Evolutionary conservation across 371 early-diverging fungal genomes (phyloP), one percentile per base, ranked within the genome.

Genomic region (Apophysomyces ossiformis): DNA sequence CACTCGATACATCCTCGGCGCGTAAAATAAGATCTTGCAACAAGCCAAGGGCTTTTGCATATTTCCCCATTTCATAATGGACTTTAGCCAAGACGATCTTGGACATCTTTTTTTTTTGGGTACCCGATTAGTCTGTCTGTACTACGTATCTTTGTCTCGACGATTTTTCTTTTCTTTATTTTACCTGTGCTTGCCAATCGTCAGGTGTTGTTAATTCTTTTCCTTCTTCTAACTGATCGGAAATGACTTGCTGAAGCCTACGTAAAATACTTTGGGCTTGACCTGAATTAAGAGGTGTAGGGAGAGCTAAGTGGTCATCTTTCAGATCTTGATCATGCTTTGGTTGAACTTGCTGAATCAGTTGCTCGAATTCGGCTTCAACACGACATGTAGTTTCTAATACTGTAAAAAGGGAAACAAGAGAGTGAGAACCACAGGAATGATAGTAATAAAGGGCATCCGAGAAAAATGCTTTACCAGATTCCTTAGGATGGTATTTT

Each of bases 401-500:
- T 1, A 77, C 77, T 76, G 47, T 38, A 44, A 26, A 57, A 50
- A 21, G 16, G 9, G 54, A 21, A 7, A 21, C 11, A 50, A 21
- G n/a, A 18, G 4, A 21, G n/a, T 37, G 5, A 39, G 32, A 58
- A 32, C 26, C 18, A 1, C 12, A n/a, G 18, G 18, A 44, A 38
- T 36, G 32, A 26, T 26, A 26, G 32, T 1, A 26, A 26, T 1
- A 26, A 26, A 26, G 32, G 2, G 32, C 3, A 26, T 26, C 32
- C 32, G 32, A 26, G 32, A 26, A 26, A 26, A 26, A 26, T 26
- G 32, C 32, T 67, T 70, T 84, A 86, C 90, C 88, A 63, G 78
- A 64, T 21, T 87, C 89, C 6, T 81, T 74, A 12, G 85, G 75
- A 50, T 79, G 79, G 57, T 81, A 78, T 63, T 84, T 87, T 57